phyloP scores from a whole-genome alignment of 2,329 filamentous ascomycete species.

The Curvularia lunata region DNA sequence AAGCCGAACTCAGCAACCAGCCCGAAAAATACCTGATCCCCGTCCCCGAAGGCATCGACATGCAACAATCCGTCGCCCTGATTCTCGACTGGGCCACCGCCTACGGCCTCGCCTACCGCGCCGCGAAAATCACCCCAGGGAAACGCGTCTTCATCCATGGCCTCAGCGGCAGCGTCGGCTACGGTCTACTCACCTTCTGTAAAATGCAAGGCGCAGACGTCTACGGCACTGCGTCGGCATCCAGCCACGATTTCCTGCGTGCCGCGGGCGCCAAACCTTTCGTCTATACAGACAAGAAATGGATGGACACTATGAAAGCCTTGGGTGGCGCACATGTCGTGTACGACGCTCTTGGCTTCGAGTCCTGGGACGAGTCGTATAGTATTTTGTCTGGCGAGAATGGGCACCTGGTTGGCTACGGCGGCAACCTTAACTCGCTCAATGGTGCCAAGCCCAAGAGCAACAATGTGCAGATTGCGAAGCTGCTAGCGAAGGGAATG shows the following conservation, averaged over 20 bases:
- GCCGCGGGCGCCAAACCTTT: slow-evolving; percentile 24
- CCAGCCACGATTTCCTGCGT: background rate
- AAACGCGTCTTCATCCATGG: background rate
- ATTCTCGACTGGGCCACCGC: background rate
- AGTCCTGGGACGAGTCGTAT: slow-evolving; percentile 60
- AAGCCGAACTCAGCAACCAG: background rate
- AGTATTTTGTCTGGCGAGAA: slow-evolving; percentile 45
- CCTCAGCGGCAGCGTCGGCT: background rate
- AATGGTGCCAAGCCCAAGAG: background rate
- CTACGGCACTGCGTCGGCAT: background rate
- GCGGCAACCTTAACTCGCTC: background rate
- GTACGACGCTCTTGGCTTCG: slow-evolving; percentile 59
- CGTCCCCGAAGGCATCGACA: background rate
- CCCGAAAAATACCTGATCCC: background rate
- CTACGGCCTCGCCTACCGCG: background rate
- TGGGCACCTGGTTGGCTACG: background rate
- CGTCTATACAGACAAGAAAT: slow-evolving; percentile 58
- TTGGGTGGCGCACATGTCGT: slow-evolving; percentile 57
- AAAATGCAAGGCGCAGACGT: background rate
- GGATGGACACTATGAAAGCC: slow-evolving; percentile 55
- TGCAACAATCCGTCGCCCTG: background rate
- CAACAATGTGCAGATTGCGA: background rate
- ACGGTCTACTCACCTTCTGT: background rate
- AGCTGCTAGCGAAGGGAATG: background rate
- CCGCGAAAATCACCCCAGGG: background rate